These are phyloP conservation scores for Ambrosiella cleistominuta DNA, from an alignment of 2,329 filamentous ascomycete genomes.

Conservation along the genomic window DNA sequence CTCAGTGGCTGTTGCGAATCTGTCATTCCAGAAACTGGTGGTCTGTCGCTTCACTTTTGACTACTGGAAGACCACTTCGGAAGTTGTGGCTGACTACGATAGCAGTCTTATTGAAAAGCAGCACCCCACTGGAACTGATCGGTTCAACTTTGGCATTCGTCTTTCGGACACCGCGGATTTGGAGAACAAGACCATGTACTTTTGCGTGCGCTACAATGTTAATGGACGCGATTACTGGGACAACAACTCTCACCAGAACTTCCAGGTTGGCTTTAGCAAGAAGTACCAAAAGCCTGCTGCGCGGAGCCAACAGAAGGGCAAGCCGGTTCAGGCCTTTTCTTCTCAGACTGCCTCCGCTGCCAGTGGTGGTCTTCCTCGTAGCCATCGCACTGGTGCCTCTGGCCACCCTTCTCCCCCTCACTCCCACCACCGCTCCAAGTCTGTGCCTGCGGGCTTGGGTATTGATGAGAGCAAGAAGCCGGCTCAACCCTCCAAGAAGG, in stretches of 20 bases:
- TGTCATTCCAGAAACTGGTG: constrained; percentile 77
- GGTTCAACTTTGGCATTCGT: constrained; percentile 90
- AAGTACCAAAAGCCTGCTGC: constrained; percentile 47
- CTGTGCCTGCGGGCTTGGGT: constrained; percentile 43
- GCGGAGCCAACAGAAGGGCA: constrained; percentile 26
- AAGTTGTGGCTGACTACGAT: constrained; percentile 76
- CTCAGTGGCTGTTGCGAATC: constrained; percentile 66
- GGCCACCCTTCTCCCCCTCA: constrained; percentile 4
- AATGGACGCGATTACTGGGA: constrained; percentile 85
- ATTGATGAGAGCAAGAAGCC: constrained; percentile 25
- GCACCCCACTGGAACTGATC: constrained; percentile 44
- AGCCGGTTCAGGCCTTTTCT: constrained; percentile 10
- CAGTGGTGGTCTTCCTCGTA: constrained; percentile 42
- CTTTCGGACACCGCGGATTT: constrained; percentile 79
- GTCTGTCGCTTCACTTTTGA: constrained; percentile 91
- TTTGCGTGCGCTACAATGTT: constrained; percentile 79
- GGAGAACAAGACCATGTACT: constrained; percentile 78
- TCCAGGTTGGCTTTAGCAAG: constrained; percentile 84
- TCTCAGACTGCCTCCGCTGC: constrained; percentile 13
- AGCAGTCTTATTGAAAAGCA: constrained; percentile 47
- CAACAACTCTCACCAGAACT: constrained; percentile 75
- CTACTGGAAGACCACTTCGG: constrained; percentile 97
- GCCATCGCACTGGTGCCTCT: constrained; percentile 28
- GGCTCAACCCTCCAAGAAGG: background rate
- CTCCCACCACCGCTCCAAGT: constrained; percentile 28